Evolutionary conservation across 768 basidiomycete genomes (phyloP), one percentile per base, ranked within the genome.

Genomic region (Daedalea quercina): DNA sequence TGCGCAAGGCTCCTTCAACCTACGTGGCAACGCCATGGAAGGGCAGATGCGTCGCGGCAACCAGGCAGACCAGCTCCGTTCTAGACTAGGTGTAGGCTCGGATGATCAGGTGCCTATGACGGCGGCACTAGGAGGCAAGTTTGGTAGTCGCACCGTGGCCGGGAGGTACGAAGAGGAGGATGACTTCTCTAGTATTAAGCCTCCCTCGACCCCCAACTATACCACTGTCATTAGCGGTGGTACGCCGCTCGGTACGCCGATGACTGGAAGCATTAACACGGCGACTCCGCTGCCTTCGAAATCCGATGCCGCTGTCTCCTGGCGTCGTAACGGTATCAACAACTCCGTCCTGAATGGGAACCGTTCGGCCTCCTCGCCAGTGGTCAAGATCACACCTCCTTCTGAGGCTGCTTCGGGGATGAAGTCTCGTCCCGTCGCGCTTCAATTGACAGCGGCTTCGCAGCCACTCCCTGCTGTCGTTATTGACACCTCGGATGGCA

Each of bases 31-130:
- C 41, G 68, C 80, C 28, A 63, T 78, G 54, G 79, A 72, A 58
- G 76, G 76, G 3, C 80, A 85, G 61, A 70, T 77, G 62, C 86
- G 88, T 57, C 84, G 87, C 57, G 76, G 79, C 51, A 81, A 73
- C 59, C 87, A 87, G 64, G 80, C 77, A 13, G 87, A 89, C 54
- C 79, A 80, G 51, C 73, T 84, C 42, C 78, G 77, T 46, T 71
- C 82, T 35, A 84, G 82, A 64, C 72, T 84, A 42, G 77, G 80
- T 46, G 69, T 80, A 50, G 61, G 51, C 57, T 60, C 65, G 31
- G 80, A 83, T 44, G 84, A 85, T 41, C 79, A 80, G 54, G 74
- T 83, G 47, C 88, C 89, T 42, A 89, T 90, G 90, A 87, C 88
- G 25, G 88, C 90, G 44, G 76, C 82, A 40, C 73, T 90, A 33